Conservation (phyloP, 352 stramenopile genomes). For the Phytophthora meadii region DNA sequence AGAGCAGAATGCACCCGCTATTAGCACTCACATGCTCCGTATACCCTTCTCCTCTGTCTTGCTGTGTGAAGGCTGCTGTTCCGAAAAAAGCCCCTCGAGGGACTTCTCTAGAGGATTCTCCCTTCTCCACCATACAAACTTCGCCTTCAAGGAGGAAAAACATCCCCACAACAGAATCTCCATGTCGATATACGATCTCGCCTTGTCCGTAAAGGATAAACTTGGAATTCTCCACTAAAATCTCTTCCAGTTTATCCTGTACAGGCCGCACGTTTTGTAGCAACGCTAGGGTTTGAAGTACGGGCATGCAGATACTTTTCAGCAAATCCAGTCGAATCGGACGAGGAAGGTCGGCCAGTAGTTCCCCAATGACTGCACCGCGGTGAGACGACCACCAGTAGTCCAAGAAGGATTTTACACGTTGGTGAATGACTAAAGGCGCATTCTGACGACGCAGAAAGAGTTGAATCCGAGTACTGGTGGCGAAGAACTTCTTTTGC, state of each 20-base stretch:
- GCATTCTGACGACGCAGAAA: slow-evolving; percentile 63
- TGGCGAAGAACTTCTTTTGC: slow-evolving; percentile 67
- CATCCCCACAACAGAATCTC: slow-evolving; percentile 60
- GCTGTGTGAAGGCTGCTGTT: too few species aligned
- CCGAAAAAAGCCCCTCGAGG: too few species aligned
- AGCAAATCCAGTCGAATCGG: slow-evolving; percentile 57
- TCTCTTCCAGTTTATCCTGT: slow-evolving; percentile 42
- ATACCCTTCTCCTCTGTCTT: too few species aligned
- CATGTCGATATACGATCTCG: slow-evolving; percentile 61
- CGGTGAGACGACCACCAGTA: slow-evolving; percentile 77
- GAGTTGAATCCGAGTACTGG: slow-evolving; percentile 55
- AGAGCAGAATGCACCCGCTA: too few species aligned
- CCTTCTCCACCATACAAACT: slow-evolving; percentile 45
- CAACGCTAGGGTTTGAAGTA: slow-evolving; percentile 51
- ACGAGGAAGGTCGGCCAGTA: slow-evolving; percentile 57
- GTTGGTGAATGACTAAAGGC: slow-evolving; percentile 50
- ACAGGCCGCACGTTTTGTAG: slow-evolving; percentile 43
- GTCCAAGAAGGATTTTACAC: slow-evolving; percentile 68
- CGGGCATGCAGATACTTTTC: slow-evolving; percentile 50
- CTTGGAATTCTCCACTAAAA: slow-evolving; percentile 55
- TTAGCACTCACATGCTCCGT: too few species aligned
- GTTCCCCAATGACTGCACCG: slow-evolving; percentile 51
- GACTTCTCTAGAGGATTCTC: slow-evolving; percentile 21
- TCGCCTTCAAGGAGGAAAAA: slow-evolving; percentile 71
- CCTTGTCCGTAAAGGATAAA: slow-evolving; percentile 69